Conservation (phyloP, 371 early-diverging fungal genomes). For the Astathelohania contejeani region DNA sequence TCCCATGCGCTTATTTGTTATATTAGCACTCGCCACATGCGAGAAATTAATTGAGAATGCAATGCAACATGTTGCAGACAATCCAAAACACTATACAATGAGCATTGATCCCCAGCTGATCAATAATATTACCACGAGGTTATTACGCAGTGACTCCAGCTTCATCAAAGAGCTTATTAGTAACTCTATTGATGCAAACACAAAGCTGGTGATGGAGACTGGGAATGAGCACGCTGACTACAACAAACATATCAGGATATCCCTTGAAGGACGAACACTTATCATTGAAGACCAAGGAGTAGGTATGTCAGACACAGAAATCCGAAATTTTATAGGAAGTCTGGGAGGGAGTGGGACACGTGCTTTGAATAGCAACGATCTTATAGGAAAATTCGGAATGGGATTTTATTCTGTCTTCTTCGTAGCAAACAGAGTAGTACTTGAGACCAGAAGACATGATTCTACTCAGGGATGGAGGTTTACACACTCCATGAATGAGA, state of each 20-base stretch:
- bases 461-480: slow-evolving; percentile 3
- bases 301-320: slow-evolving; percentile 2
- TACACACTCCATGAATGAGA: not conserved
- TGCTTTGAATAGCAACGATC: not conserved
- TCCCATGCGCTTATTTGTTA: not conserved
- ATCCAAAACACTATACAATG: no score
- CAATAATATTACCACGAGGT: not conserved
- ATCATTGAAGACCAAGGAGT: slow-evolving; percentile 1
- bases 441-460: slow-evolving; percentile 1
- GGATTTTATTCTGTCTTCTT: slow-evolving; percentile 1
- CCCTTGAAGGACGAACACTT: not conserved
- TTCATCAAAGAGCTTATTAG: slow-evolving; percentile 4
- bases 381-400: slow-evolving; percentile 6
- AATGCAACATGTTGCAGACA: no score
- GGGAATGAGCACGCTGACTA: not conserved
- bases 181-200: slow-evolving; percentile 7
- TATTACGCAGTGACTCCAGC: not conserved
- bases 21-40: not conserved
- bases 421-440: slow-evolving; percentile 1
- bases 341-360: slow-evolving; percentile 2
- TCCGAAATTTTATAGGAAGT: slow-evolving; percentile 1
- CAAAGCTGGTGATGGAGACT: not conserved
- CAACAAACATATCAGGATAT: not conserved
- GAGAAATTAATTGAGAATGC: not conserved
- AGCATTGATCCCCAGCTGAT: not conserved